These are phyloP conservation scores for Chaetomium globosum DNA, from an alignment of 2,329 filamentous ascomycete genomes.

Conservation along the genomic window DNA sequence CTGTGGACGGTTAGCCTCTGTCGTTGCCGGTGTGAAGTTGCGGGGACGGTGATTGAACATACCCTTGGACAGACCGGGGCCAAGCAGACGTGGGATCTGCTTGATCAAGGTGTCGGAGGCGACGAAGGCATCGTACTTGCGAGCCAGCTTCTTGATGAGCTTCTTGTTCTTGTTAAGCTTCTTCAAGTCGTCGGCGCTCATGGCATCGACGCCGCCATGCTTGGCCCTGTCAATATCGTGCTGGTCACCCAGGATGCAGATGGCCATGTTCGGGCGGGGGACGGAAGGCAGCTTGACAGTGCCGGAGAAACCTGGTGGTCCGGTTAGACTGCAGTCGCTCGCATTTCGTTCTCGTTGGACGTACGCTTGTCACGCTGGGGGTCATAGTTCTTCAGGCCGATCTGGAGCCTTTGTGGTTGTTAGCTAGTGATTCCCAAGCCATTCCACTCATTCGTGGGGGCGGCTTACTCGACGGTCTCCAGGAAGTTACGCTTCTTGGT, in stretches of 20 bases:
- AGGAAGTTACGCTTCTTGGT: slow-evolving; percentile 99
- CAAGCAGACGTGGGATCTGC: slow-evolving; percentile 99
- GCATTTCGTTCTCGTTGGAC: too few relatives aligned
- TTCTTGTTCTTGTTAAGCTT: slow-evolving; percentile 99
- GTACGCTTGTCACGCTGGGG: slow-evolving; percentile 93
- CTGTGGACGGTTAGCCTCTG: slow-evolving; percentile 53
- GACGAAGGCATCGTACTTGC: slow-evolving; percentile 99
- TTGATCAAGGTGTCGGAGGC: slow-evolving; percentile 97
- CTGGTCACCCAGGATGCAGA: slow-evolving; percentile 76
- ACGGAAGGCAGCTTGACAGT: slow-evolving; percentile 93
- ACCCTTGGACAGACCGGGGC: slow-evolving; percentile 97
- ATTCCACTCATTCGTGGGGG: neutral
- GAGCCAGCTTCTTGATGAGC: slow-evolving; percentile 99
- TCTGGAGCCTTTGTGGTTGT: slow-evolving; percentile 51
- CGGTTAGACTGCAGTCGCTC: too few relatives aligned
- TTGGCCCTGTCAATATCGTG: slow-evolving; percentile 99
- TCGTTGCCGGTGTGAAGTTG: neutral
- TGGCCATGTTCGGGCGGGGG: slow-evolving; percentile 86
- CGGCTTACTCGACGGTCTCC: slow-evolving; percentile 68
- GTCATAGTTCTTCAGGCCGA: slow-evolving; percentile 98
- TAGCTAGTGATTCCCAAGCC: slow-evolving; percentile 4
- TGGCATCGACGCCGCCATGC: slow-evolving; percentile 97
- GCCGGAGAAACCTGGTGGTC: slow-evolving; percentile 75
- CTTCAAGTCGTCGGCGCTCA: slow-evolving; percentile 98
- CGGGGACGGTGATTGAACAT: slow-evolving; percentile 45